Conservation (phyloP, 306 rosid species). For the Comarum palustre region DNA sequence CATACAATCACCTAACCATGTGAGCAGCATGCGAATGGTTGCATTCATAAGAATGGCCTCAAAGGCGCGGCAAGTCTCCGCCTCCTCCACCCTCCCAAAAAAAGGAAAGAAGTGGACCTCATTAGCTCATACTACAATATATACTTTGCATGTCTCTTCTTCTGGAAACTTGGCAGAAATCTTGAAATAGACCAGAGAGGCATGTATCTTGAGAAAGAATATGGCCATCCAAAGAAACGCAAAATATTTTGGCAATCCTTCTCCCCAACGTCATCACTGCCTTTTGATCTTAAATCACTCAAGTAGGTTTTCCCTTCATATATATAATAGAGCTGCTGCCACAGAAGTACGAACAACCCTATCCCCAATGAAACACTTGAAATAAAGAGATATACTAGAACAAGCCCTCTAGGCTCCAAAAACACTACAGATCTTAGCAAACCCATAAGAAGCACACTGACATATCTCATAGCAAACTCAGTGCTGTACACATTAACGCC, state of each 20-base stretch:
- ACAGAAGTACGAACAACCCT: constrained; percentile 73
- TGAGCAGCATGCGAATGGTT: background rate
- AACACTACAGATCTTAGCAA: constrained; percentile 55
- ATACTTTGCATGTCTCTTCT: constrained; percentile 50
- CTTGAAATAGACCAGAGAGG: constrained; percentile 35
- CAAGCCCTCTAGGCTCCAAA: constrained; percentile 68
- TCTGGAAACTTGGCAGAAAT: constrained; percentile 47
- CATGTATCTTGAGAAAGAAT: constrained; percentile 45
- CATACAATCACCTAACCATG: background rate
- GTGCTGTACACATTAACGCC: constrained; percentile 27
- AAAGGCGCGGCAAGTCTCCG: background rate
- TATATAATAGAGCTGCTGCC: constrained; percentile 84
- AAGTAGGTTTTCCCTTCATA: constrained; percentile 75
- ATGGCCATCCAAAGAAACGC: constrained; percentile 67
- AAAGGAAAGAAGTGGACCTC: background rate
- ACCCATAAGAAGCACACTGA: constrained; percentile 38
- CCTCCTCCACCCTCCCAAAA: background rate
- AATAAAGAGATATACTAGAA: constrained; percentile 68
- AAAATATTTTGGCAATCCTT: constrained; percentile 75
- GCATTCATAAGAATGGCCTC: background rate
- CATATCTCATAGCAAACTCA: constrained; percentile 27
- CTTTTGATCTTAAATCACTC: constrained; percentile 50
- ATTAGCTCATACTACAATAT: background rate
- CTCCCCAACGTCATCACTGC: constrained; percentile 40
- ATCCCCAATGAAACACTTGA: constrained; percentile 66